These are phyloP conservation scores for Pichia sp. DNA, from an alignment of 1,139 yeast genomes.

Conservation along the genomic window DNA sequence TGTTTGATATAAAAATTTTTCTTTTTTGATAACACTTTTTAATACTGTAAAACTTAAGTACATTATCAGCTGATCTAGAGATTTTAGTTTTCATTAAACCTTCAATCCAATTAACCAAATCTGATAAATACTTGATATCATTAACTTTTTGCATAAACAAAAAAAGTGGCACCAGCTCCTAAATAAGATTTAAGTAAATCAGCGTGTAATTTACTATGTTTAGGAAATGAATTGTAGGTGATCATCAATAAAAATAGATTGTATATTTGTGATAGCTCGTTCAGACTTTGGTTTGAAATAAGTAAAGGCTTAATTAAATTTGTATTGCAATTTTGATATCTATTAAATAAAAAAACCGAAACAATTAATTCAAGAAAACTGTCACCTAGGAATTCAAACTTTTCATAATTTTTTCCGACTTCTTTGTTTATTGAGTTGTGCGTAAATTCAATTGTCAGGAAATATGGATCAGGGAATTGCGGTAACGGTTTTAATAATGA, in stretches of 20 bases:
- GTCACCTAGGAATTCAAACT: slow-evolving; percentile 7
- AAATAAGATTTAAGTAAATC: slow-evolving; percentile 5
- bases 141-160: neutral
- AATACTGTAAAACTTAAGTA: too few relatives aligned
- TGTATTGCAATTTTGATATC: neutral
- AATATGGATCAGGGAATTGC: neutral
- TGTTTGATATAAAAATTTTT: too few relatives aligned
- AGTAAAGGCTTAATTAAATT: neutral
- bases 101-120: neutral
- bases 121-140: neutral
- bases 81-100: neutral
- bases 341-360: neutral
- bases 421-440: neutral
- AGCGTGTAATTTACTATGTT: neutral
- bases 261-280: neutral
- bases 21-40: too few relatives aligned
- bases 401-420: slow-evolving; percentile 2
- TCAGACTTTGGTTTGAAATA: neutral
- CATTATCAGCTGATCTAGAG: too few relatives aligned
- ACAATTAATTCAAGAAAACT: slow-evolving; percentile 1
- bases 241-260: neutral
- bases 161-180: neutral
- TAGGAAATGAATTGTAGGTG: neutral
- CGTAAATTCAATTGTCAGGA: neutral
- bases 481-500: neutral